These are phyloP conservation scores for Pythium periplocum DNA, from an alignment of 352 stramenopile genomes.

Conservation along the genomic window DNA sequence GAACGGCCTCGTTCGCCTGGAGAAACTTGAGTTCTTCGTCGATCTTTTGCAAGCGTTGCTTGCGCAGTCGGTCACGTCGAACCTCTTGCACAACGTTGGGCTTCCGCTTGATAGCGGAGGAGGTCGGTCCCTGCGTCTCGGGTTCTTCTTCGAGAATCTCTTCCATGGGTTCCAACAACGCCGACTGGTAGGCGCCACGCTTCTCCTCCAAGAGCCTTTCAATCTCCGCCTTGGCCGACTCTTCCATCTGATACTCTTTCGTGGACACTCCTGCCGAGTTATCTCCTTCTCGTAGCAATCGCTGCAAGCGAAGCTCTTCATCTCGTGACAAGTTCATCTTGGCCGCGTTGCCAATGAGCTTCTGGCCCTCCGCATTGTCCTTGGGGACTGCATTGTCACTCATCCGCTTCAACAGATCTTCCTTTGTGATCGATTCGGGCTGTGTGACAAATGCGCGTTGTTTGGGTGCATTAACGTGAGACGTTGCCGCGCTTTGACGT, in stretches of 20 bases:
- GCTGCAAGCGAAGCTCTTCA: conserved; percentile 37
- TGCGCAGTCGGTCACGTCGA: conserved; percentile 33
- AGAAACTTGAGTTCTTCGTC: conserved; percentile 57
- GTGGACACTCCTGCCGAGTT: background rate
- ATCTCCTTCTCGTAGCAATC: conserved; percentile 10
- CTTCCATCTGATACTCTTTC: conserved; percentile 39
- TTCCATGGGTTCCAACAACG: conserved; percentile 13
- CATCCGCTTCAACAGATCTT: too few relatives aligned
- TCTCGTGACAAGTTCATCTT: conserved; percentile 59
- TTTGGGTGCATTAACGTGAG: too few relatives aligned
- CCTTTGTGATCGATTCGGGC: background rate
- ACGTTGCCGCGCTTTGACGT: too few relatives aligned
- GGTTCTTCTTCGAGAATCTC: conserved; percentile 14
- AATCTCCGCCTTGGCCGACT: conserved; percentile 35
- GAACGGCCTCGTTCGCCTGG: conserved; percentile 29
- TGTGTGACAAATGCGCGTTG: conserved; percentile 1
- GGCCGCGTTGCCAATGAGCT: conserved; percentile 61
- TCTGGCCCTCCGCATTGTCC: conserved; percentile 11
- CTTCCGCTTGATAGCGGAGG: conserved; percentile 7
- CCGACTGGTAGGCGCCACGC: conserved; percentile 29
- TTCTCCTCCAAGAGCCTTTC: conserved; percentile 39
- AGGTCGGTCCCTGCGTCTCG: conserved; percentile 7
- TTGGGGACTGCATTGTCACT: too few relatives aligned
- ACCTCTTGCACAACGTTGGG: conserved; percentile 41
- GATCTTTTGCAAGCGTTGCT: conserved; percentile 41